Percentiles rank a stretch among this genome's conserved stretches.
Evolutionary conservation across 2,329 filamentous ascomycete genomes (phyloP).

Genomic region (Torrubiella hemipterigena): DNA sequence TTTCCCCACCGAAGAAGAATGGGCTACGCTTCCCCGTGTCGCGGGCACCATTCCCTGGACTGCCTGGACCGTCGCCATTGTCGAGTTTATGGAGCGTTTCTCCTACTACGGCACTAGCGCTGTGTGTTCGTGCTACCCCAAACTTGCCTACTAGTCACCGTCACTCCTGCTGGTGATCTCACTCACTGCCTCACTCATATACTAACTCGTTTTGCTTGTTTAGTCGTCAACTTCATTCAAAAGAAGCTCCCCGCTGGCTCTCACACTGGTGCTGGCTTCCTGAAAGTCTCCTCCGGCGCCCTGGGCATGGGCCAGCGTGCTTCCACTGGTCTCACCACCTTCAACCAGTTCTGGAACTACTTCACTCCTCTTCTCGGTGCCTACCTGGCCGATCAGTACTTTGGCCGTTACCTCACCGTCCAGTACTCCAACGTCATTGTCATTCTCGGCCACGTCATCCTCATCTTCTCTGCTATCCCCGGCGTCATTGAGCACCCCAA

Average conservation of each 20-base stretch:
- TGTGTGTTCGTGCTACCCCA: slow-evolving; percentile 1
- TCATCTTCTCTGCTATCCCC: slow-evolving; percentile 53
- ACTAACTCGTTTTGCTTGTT: no score
- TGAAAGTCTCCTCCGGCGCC: slow-evolving; percentile 22
- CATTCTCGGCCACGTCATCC: slow-evolving; percentile 51
- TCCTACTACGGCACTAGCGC: slow-evolving; percentile 50
- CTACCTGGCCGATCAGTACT: slow-evolving; percentile 40
- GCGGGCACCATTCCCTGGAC: slow-evolving; percentile 44
- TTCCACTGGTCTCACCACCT: slow-evolving; percentile 19
- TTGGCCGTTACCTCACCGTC: slow-evolving; percentile 59
- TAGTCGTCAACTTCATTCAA: slow-evolving; percentile 36
- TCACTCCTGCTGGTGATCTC: no score
- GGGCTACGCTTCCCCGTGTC: slow-evolving; percentile 38
- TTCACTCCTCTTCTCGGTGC: slow-evolving; percentile 44
- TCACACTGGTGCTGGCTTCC: slow-evolving; percentile 26
- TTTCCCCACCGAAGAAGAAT: slow-evolving; percentile 40
- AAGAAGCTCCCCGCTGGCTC: slow-evolving; percentile 33
- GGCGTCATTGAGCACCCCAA: slow-evolving; percentile 41
- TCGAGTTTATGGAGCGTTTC: slow-evolving; percentile 57
- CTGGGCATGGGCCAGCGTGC: slow-evolving; percentile 38
- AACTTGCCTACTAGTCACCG: no score
- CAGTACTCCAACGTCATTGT: slow-evolving; percentile 47
- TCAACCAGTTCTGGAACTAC: slow-evolving; percentile 48
- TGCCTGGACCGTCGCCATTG: slow-evolving; percentile 49
- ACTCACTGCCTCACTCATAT: no score